Evolutionary conservation across 2,329 filamentous ascomycete species (phyloP).

Genomic region (Aspergillus aculeatus): DNA sequence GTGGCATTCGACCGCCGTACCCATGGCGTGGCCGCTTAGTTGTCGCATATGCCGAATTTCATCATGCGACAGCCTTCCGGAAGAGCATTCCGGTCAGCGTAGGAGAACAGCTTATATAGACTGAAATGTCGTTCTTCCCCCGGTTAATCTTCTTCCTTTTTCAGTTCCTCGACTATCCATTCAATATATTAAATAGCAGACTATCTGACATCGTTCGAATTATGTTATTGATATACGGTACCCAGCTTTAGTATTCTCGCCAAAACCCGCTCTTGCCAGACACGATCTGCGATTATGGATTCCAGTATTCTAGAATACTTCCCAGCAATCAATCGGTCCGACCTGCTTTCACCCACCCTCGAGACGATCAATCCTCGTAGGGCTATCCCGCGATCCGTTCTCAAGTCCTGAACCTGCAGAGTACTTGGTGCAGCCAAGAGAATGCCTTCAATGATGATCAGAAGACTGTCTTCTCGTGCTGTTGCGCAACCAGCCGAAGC

Average conservation of each 20-base stretch:
- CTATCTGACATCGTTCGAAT: neutral
- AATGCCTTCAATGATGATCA: neutral
- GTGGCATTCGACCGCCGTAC: constrained; percentile 7
- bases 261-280: neutral
- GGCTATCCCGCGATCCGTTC: neutral
- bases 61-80: constrained; percentile 1
- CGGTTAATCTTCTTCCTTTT: neutral
- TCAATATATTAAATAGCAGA: neutral
- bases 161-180: neutral
- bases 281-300: constrained; percentile 6
- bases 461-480: neutral
- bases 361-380: neutral
- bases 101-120: neutral
- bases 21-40: constrained; percentile 8
- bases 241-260: neutral
- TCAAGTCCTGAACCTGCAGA: neutral
- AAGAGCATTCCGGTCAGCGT: neutral
- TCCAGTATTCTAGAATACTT: constrained; percentile 4
- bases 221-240: neutral
- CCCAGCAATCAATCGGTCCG: constrained; percentile 3
- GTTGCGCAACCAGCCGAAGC: neutral
- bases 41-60: constrained; percentile 2
- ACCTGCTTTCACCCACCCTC: neutral
- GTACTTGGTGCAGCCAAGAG: neutral
- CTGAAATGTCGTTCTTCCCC: neutral